These are phyloP conservation scores for Candida methanosorbosa DNA, from an alignment of 805 yeast species.

Conservation along the genomic window DNA sequence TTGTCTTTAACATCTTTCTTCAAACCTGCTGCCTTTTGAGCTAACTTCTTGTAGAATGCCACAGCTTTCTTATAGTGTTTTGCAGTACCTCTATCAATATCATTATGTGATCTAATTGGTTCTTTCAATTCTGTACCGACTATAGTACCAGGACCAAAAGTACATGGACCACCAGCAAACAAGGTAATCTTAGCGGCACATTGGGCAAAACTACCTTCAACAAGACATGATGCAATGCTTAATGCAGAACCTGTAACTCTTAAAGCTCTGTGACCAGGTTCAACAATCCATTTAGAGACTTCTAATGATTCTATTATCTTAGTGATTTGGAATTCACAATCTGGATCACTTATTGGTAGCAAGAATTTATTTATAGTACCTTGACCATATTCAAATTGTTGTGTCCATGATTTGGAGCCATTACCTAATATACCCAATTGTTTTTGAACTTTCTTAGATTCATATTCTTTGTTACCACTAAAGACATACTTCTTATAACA, in stretches of 20 bases:
- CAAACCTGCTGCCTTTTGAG: slow-evolving; percentile 56
- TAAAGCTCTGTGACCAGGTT: slow-evolving; percentile 73
- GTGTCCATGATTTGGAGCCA: slow-evolving; percentile 27
- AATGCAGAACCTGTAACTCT: slow-evolving; percentile 93
- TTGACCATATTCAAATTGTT: slow-evolving; percentile 28
- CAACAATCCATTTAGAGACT: slow-evolving; percentile 65
- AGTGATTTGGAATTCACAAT: slow-evolving; percentile 75
- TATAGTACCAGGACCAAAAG: slow-evolving; percentile 89
- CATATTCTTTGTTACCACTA: slow-evolving; percentile 82
- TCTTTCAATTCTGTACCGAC: slow-evolving; percentile 89
- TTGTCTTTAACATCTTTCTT: slow-evolving; percentile 28
- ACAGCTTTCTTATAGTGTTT: slow-evolving; percentile 81
- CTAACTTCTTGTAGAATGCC: slow-evolving; percentile 69
- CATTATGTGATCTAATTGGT: slow-evolving; percentile 96
- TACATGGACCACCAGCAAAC: slow-evolving; percentile 93
- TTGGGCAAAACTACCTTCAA: slow-evolving; percentile 77
- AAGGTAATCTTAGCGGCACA: slow-evolving; percentile 84
- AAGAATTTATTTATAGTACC: slow-evolving; percentile 33
- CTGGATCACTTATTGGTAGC: slow-evolving; percentile 25
- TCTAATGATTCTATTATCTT: slow-evolving; percentile 69
- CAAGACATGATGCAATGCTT: slow-evolving; percentile 70
- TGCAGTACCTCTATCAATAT: slow-evolving; percentile 85
- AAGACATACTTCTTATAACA: slow-evolving; percentile 74
- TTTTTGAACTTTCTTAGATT: slow-evolving; percentile 25
- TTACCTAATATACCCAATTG: slow-evolving; percentile 28